A percentile compares a stretch with the other conserved stretches of the same genome.
Conservation (phyloP, 306 rosid genomes). For the Aeschynomene evenia region DNA sequence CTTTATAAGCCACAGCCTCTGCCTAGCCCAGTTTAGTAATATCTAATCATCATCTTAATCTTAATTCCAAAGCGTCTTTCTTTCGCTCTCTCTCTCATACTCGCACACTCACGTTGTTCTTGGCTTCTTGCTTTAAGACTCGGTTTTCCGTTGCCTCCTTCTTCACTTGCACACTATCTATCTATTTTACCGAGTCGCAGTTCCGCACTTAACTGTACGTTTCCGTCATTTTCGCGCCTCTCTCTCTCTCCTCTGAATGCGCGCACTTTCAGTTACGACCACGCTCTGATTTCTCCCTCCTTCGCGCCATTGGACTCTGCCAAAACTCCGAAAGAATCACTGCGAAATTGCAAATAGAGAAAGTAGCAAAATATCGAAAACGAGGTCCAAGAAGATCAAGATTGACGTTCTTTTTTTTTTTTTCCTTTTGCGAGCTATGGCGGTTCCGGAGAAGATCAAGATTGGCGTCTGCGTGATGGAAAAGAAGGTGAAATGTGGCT, state of each 20-base stretch:
- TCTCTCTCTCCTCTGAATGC: slow-evolving; percentile 15
- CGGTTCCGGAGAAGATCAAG: slow-evolving; percentile 42
- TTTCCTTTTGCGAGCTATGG: not conserved
- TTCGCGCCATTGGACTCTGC: slow-evolving; percentile 29
- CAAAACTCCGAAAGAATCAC: not conserved
- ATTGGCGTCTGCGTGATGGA: slow-evolving; percentile 98
- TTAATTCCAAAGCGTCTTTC: not conserved
- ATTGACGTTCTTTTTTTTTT: not conserved
- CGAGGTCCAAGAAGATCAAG: not conserved
- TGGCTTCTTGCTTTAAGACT: not conserved
- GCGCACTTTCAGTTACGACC: slow-evolving; percentile 24
- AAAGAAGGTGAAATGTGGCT: slow-evolving; percentile 99
- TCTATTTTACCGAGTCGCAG: slow-evolving; percentile 1
- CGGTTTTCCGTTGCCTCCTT: not conserved
- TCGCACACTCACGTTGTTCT: too few relatives aligned
- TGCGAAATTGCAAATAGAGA: not conserved
- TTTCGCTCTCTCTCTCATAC: not conserved
- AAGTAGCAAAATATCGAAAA: too few relatives aligned
- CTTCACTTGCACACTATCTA: too few relatives aligned
- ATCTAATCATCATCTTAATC: not conserved
- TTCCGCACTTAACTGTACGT: slow-evolving; percentile 11
- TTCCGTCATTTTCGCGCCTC: slow-evolving; percentile 27
- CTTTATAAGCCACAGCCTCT: not conserved
- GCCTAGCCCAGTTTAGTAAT: too few relatives aligned
- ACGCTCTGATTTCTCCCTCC: not conserved